Evolutionary conservation across 2,329 filamentous ascomycete genomes (phyloP), one percentile per base, ranked within the genome.

Genomic region (Ambrosiella xylebori): DNA sequence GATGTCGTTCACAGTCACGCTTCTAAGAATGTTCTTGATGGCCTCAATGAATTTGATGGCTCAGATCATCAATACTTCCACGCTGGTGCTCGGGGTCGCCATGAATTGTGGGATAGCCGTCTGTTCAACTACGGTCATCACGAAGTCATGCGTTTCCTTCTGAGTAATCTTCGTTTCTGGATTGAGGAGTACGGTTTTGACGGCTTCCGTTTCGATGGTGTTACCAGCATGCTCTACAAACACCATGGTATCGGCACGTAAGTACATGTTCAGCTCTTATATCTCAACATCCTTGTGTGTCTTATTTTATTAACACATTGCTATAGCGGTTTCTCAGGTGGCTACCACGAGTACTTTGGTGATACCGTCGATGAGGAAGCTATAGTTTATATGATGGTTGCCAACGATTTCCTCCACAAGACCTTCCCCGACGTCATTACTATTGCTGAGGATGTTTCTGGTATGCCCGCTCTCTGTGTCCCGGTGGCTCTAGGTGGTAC

Each of bases 101-200:
- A 98, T 68, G 89, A 95, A 47, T 77, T 94, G 56, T 98, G 93
- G 93, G 93, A 97, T 68, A 95, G 88, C 70, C 81, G 93, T 61
- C 74, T 98, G 58, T 98, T 98, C 77, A 98, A 98, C 74, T 98
- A 97, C 67, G 91, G 90, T 37, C 81, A 81, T 65, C 89, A 97
- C 66, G 93, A 98, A 68, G 93, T 98, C 19, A 70, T 97, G 68
- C 81, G 93, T n/a, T 98, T 98, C 72, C 74, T 98, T 51, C 76
- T 98, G 35, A 96, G 90, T 69, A 98, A 98, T 68, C 73, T 98
- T 59, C 81, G 91, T 27, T 98, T 95, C 74, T 98, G 93, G 90
- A 97, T 98, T 90, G 91, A 97, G 59, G 90, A 96, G 71, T 98
- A 96, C 66, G 75, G 82, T 45, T 97, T 98, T 67, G 93, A 98